These are phyloP conservation scores for Arabidopsis hybrid DNA, from an alignment of 441 rosid species.

Conservation along the genomic window DNA sequence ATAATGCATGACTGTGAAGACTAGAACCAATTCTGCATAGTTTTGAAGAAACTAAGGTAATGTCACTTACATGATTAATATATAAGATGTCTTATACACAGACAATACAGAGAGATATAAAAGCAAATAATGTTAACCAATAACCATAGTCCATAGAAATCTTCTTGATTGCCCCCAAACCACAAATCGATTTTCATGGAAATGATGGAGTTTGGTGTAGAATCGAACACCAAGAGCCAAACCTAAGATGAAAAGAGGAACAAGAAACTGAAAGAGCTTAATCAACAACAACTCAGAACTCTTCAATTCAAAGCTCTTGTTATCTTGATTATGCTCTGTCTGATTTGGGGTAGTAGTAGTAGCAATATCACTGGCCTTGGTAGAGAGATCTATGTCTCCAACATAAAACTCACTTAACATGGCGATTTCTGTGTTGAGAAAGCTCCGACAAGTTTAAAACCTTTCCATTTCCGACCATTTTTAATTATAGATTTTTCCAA, in stretches of 20 bases:
- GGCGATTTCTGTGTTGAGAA: slow-evolving; percentile 61
- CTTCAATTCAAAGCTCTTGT: slow-evolving; percentile 29
- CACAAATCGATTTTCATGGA: slow-evolving; percentile 12
- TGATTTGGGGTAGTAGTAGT: slow-evolving; percentile 59
- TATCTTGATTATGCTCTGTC: slow-evolving; percentile 71
- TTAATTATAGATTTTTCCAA: neutral
- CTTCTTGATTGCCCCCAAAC: neutral
- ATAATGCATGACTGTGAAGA: neutral
- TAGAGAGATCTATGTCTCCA: slow-evolving; percentile 61
- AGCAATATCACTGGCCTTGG: slow-evolving; percentile 46
- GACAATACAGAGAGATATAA: neutral
- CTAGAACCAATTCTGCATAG: neutral
- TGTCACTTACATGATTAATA: neutral
- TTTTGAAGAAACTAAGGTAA: too few species aligned
- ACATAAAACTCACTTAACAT: slow-evolving; percentile 78
- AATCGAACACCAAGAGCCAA: slow-evolving; percentile 58
- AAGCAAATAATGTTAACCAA: neutral
- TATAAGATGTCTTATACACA: neutral
- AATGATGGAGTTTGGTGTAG: slow-evolving; percentile 56
- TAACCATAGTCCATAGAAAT: neutral
- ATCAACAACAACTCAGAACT: slow-evolving; percentile 43
- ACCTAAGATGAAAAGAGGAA: slow-evolving; percentile 69
- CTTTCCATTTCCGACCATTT: slow-evolving; percentile 61
- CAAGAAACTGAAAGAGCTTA: slow-evolving; percentile 69
- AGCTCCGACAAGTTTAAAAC: slow-evolving; percentile 63